Base-by-base conservation (phyloP, 352 stramenopile genomes). In the Globisporangium middletonii region DNA sequence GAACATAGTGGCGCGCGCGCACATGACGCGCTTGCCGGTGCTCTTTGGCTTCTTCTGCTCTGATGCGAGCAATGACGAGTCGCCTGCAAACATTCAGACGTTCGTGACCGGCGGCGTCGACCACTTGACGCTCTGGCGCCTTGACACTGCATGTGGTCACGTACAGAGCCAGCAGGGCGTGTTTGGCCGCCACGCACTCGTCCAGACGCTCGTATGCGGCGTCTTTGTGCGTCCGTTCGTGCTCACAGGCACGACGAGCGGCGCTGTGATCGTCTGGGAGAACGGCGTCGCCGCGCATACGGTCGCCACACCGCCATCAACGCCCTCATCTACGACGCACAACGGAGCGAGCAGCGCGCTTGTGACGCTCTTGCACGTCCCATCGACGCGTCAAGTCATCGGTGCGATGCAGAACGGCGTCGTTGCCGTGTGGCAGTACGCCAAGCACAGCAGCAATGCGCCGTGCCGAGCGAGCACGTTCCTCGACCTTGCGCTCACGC, bases 71-170 rank as follows among this genome's bases (percentile, higher is more conserved):
- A 23, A 23, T 15, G 13, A 19, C 23, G 35, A 45, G 58, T 37
- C 41, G 12, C 8, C 57, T 16, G 5, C 26, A 5, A 54, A 37
- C 13, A 28, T 46, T 3, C 55, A 56, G 19, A 38, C 47, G 1
- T 88, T 92, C 55, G 73, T 92, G 23, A 84, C 63, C 26, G 79
- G 77, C n/a, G 79, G 81, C n/a, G 55, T 92, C 18, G 68, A 88
- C 42, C 81, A 92, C 47, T 59, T 86, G 9, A 85, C 62, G 2
- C 88, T 92, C 45, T 92, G 79, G 79, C 69, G 55, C 16, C 60
- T 89, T 2, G 72, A 80, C 19, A 59, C 67, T 7, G 68, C 77
- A 4, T 83, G 72, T 13, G 65, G 77, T 6, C 74, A 85, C 30
- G 48, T 88, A 0, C 61, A 57, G 26, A 69, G 64, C n/a, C 77